Conservation (phyloP, 2,329 filamentous ascomycete genomes). For the Colletotrichum spaethianum region DNA sequence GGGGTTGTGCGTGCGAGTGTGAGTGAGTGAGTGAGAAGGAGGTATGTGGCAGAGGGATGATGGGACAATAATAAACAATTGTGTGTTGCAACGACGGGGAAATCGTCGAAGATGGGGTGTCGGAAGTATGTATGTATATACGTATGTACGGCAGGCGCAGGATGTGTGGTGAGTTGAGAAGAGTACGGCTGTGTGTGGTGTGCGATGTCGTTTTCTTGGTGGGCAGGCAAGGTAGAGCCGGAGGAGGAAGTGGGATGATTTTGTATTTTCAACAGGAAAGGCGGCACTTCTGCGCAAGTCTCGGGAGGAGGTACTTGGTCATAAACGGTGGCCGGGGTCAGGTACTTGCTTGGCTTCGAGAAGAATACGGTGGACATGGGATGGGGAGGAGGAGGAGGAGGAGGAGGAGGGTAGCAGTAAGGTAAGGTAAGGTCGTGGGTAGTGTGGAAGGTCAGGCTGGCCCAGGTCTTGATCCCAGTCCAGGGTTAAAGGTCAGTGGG, state of each 20-base stretch:
- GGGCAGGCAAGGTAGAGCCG: constrained; percentile 38
- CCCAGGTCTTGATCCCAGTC: constrained; percentile 29
- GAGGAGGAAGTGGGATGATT: constrained; percentile 30
- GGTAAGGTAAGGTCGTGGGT: constrained; percentile 16
- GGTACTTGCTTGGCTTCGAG: constrained; percentile 42
- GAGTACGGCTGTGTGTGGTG: constrained; percentile 19
- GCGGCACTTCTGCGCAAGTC: constrained; percentile 38
- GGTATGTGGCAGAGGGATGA: constrained; percentile 30
- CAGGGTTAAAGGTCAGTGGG: constrained; percentile 29
- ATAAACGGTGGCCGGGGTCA: constrained; percentile 36
- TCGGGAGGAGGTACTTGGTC: constrained; percentile 35
- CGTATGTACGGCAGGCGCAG: constrained; percentile 32
- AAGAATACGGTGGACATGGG: constrained; percentile 42
- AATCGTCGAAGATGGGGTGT: constrained; percentile 39
- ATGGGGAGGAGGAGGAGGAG: constrained; percentile 11
- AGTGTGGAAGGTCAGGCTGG: constrained; percentile 38
- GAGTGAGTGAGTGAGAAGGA: constrained; percentile 10
- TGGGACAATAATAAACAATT: constrained; percentile 43
- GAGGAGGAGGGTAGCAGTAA: constrained; percentile 19
- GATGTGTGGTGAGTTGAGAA: constrained; percentile 23
- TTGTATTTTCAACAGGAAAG: constrained; percentile 39
- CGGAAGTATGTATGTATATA: constrained; percentile 39
- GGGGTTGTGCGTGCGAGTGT: constrained; percentile 1
- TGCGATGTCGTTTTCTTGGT: constrained; percentile 36
- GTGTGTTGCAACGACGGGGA: constrained; percentile 37